Base-by-base conservation (phyloP, 495 filamentous ascomycete genomes). In the Viridothelium virens region DNA sequence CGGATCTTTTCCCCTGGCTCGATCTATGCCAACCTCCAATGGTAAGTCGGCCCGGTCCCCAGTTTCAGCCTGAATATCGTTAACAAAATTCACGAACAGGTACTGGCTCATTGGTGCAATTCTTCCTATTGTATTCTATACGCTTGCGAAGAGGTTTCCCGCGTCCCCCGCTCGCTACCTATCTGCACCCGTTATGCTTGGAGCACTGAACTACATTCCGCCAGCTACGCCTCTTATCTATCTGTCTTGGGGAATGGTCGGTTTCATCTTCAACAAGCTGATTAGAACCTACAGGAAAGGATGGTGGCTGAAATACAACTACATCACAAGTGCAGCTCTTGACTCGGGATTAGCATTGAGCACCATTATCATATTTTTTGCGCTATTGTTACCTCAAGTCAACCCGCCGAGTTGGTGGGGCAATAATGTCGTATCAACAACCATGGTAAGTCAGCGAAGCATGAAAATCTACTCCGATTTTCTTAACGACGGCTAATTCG, bases 281-380 rank as follows among this genome's bases (percentile, higher is more conserved):
- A 83, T 90, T 67, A 79, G 84, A 47, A 78, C 85, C 67, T 79
- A 81, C 67, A 85, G 79, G 75, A 82, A 79, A 39, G 87, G 87
- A 39, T 90, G 87, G 88, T 90, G 87, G 88, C 79, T 87, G 78
- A 84, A 87, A 67, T 91, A 90, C 74, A 92, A 91, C 78, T 92
- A 91, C 73, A 79, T 91, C 69, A 83, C 86, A 25, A 41, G 38
- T 63, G 88, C 89, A 0, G 89, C 84, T 2, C 77, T 92, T 66
- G 87, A 90, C 70, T 82, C 84, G 61, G 89, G 88, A 12, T 78
- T 91, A 33, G 82, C 83, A 1, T 74, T 91, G 6, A 82, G 79
- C 61, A 89, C 87, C 0, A 82, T 92, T 63, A 70, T 91, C 33
- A 88, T 91, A 63, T 89, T 92, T 80, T 81, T 91, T 63, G 79